Base-by-base conservation (phyloP, 225 moss, liverwort and hornwort genomes). In the Neckera pumila region DNA sequence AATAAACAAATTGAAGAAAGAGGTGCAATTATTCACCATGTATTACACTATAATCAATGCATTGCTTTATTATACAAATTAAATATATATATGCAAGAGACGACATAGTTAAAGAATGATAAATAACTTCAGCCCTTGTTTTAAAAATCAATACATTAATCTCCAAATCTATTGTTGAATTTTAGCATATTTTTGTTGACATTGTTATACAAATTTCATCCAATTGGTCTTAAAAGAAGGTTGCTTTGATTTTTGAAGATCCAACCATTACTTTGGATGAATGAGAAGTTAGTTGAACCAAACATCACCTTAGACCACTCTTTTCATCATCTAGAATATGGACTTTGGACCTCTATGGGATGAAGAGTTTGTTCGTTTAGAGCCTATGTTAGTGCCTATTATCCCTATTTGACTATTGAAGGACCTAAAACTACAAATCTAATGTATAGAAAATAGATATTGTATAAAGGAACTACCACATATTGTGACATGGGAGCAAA, bases 1-100 rank as follows among this genome's bases (percentile, higher is more conserved):
- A 45, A 93, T 93, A 58, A 83, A 74, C 0, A 78, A 84, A 34
- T 82, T 93, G 25, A 80, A 89, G 26, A 88, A 90, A 84, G 89
- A 93, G 88, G 92, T 93, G 63, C 6, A 12, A 14, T 80, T n/a
- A 21, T 83, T 59, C 34, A 79, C 79, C 34, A 27, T 21, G 4
- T 20, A 71, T 54, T 6, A 47, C 84, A 14, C 3, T 38, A 0
- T 25, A 54, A 31, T n/a, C 3, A 16, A 73, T 30, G 30, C 3
- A 42, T 23, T 5, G 26, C n/a, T n/a, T n/a, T n/a, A n/a, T n/a
- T n/a, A n/a, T n/a, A n/a, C n/a, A n/a, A n/a, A n/a, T n/a, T n/a
- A n/a, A n/a, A n/a, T n/a, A n/a, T n/a, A n/a, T n/a, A n/a, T n/a
- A n/a, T n/a, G 8, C 19, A 6, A 3, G 10, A 54, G 42, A 31